Evolutionary conservation across 257 asterid species (phyloP), one percentile per base, ranked within the genome.

Genomic region (Solanum sparsipilum): DNA sequence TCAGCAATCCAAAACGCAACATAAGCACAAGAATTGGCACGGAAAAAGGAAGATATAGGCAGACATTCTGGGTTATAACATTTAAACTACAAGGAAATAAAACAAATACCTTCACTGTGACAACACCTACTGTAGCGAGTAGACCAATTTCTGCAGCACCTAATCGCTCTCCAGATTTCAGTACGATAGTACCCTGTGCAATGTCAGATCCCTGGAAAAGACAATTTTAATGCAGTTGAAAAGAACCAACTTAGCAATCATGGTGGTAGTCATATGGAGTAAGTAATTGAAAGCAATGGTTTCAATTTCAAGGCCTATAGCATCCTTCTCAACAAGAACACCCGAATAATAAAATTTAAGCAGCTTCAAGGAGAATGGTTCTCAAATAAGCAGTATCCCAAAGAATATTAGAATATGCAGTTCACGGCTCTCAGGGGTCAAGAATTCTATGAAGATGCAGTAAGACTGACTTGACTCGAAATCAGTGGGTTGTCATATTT

Each of bases 121-220:
- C 65, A 35, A 96, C 90, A 44, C 99, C 99, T 60, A 93, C 97
- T 46, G 98, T 94, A 84, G 98, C 98, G 88, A 97, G 96, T 88
- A 97, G 89, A 88, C 99, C 99, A 84, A 97, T 87, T 93, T 97
- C 98, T 15, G 98, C 98, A 87, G 98, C 93, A 85, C 95, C 98
- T 87, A 97, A 46, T 85, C 87, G 94, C 76, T 96, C 98, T 86
- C 98, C 99, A 87, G 93, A 93, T 93, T 93, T 95, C 94, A 97
- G 87, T 89, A 96, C 96, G 38, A 96, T 48, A 86, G 93, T 95
- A 86, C 95, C 98, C 88, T 93, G 93, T 74, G 94, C 92, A 85
- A 97, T 96, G 88, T 97, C 99, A 88, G 89, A 93, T 68, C 99
- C 99, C 99, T 96, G 73, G 84, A 86, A 46, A 90, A 81, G 27